Evolutionary conservation across 1,284 basidiomycete genomes (phyloP).

Genomic region (Filobasidium uniguttulatum): DNA sequence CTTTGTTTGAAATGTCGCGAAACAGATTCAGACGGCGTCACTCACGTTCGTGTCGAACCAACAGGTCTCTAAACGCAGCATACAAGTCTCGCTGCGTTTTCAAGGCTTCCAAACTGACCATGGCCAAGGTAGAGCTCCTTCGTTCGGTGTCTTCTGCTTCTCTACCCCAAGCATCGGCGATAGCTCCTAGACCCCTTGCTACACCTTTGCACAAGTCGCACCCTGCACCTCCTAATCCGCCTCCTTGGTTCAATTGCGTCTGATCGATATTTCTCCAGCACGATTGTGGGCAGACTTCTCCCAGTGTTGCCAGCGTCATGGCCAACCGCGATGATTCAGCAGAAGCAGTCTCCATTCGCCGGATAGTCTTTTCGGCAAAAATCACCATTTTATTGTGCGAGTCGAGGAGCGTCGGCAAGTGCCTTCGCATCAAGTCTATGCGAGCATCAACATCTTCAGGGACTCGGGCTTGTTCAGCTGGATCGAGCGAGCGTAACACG

Average conservation of each 20-base stretch:
- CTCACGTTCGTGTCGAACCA: constrained; percentile 50
- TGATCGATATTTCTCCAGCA: constrained; percentile 47
- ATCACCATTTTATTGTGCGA: constrained; percentile 73
- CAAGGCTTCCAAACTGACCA: constrained; percentile 23
- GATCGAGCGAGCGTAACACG: constrained; percentile 59
- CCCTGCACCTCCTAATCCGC: constrained; percentile 42
- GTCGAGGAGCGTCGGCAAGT: constrained; percentile 61
- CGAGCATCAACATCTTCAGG: constrained; percentile 83
- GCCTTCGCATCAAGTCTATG: constrained; percentile 54
- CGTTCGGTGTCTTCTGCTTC: constrained; percentile 64
- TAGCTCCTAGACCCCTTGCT: constrained; percentile 52
- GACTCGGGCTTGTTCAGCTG: constrained; percentile 76
- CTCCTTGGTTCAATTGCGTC: constrained; percentile 32
- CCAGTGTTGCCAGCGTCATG: constrained; percentile 61
- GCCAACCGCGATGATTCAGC: constrained; percentile 67
- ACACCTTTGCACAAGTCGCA: constrained; percentile 71
- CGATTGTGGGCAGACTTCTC: constrained; percentile 42
- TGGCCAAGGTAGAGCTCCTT: constrained; percentile 32
- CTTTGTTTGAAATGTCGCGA: too few species aligned
- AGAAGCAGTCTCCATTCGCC: constrained; percentile 71
- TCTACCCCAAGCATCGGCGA: constrained; percentile 55
- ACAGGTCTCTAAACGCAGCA: constrained; percentile 66
- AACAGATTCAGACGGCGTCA: too few species aligned
- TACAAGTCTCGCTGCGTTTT: constrained; percentile 77
- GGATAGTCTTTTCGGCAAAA: constrained; percentile 67